Conservation (phyloP, 1,284 basidiomycete genomes). For the Cystobasidiaceae sp. region DNA sequence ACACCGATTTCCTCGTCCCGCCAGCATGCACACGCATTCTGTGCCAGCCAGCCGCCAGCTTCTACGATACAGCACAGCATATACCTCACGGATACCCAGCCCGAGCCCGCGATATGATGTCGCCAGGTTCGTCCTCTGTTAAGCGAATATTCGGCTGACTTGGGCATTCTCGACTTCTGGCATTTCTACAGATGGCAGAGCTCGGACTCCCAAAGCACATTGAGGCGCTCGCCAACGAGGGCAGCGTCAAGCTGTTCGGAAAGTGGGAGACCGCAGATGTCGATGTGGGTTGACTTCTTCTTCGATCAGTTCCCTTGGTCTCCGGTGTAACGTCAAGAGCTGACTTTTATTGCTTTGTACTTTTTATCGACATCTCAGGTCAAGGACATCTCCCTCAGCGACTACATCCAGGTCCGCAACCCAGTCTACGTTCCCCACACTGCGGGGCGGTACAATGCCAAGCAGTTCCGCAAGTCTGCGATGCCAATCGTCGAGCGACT, state of each 20-base stretch:
- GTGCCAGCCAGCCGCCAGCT: too few relatives aligned
- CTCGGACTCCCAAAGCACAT: constrained; percentile 23
- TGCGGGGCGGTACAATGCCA: constrained; percentile 97
- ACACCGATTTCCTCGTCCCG: too few relatives aligned
- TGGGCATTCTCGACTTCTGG: too few relatives aligned
- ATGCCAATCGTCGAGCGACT: constrained; percentile 99
- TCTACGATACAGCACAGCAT: too few relatives aligned
- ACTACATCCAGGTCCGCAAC: constrained; percentile 99
- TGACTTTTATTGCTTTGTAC: neutral
- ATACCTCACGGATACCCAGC: too few relatives aligned
- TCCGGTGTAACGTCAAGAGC: neutral
- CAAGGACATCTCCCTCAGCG: constrained; percentile 96
- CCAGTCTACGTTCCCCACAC: constrained; percentile 78
- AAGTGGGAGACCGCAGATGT: constrained; percentile 91
- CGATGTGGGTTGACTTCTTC: constrained; percentile 23
- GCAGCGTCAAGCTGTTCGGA: constrained; percentile 79
- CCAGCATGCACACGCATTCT: too few relatives aligned
- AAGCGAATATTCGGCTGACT: too few relatives aligned
- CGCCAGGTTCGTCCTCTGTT: too few relatives aligned
- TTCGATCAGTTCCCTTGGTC: neutral
- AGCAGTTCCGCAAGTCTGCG: constrained; percentile 99
- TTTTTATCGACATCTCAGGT: constrained; percentile 72
- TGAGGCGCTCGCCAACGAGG: constrained; percentile 36
- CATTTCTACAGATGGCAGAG: too few relatives aligned
- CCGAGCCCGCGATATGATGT: too few relatives aligned